Evolutionary conservation across 75 land plant species (phyloP).

Genomic region (Adiantum capillusveneris): DNA sequence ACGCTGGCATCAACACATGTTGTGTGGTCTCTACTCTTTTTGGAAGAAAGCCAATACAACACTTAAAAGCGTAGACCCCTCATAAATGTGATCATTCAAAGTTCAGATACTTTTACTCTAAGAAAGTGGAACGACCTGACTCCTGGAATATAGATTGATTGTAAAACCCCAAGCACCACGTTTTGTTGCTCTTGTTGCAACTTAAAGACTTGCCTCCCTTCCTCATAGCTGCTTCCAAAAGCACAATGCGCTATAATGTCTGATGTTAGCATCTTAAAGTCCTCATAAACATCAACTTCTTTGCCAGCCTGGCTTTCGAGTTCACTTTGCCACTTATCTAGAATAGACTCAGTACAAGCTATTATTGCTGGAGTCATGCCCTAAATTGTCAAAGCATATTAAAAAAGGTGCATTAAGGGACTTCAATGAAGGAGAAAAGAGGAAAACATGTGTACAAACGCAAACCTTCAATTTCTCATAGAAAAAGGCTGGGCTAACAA

Average conservation of each 20-base stretch:
- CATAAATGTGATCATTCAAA: too few relatives aligned
- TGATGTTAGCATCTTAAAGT: conserved; percentile 12
- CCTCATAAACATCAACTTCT: conserved; percentile 19
- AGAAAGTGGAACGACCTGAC: conserved; percentile 9
- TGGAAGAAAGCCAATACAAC: too few relatives aligned
- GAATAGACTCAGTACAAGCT: conserved; percentile 11
- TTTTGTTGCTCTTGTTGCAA: conserved; percentile 13
- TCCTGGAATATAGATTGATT: conserved; percentile 19
- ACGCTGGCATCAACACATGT: too few relatives aligned
- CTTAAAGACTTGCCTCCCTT: conserved; percentile 23
- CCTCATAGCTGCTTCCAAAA: conserved; percentile 25
- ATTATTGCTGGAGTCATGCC: conserved; percentile 18
- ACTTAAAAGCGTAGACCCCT: too few relatives aligned
- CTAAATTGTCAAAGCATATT: background rate
- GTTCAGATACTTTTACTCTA: too few relatives aligned
- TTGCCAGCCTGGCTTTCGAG: background rate
- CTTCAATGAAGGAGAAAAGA: background rate
- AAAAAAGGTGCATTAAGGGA: background rate
- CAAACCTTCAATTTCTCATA: conserved; percentile 23
- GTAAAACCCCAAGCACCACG: background rate
- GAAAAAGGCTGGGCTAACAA: conserved; percentile 21
- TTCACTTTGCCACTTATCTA: conserved; percentile 25
- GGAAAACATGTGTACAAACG: background rate
- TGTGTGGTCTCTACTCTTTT: too few relatives aligned
- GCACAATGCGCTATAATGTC: conserved; percentile 25